Conservation (phyloP, 1,139 yeast species). For the Dujonia santamariae region DNA sequence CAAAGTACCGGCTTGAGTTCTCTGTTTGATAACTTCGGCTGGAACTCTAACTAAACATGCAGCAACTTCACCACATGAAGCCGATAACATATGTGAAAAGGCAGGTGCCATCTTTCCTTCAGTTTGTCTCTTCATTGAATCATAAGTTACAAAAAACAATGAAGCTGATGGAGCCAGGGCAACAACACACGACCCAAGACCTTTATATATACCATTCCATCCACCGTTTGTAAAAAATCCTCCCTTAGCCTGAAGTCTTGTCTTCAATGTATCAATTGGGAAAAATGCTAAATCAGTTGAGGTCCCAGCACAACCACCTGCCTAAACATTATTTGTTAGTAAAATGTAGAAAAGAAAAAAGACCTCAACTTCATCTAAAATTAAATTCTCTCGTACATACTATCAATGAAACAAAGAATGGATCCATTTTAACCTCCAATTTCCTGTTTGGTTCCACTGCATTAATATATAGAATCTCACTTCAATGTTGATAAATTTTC, state of each 20-base stretch:
- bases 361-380: not conserved
- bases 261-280: conserved; percentile 93
- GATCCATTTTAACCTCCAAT: conserved; percentile 9
- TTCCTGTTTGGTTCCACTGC: too few relatives aligned
- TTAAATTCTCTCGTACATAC: conserved; percentile 4
- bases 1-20: conserved; percentile 70
- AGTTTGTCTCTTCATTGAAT: conserved; percentile 60
- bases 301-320: conserved; percentile 97
- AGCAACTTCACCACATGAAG: conserved; percentile 85
- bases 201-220: conserved; percentile 84
- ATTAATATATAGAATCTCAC: too few relatives aligned
- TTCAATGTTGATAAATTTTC: too few relatives aligned
- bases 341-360: not conserved
- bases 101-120: conserved; percentile 36
- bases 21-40: conserved; percentile 91
- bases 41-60: conserved; percentile 96
- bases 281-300: conserved; percentile 91
- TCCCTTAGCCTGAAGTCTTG: conserved; percentile 91
- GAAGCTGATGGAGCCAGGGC: conserved; percentile 97
- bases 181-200: conserved; percentile 88
- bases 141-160: conserved; percentile 86
- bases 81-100: conserved; percentile 76
- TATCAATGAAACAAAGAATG: conserved; percentile 8
- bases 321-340: too few relatives aligned
- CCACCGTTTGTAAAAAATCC: conserved; percentile 94